Base-by-base conservation (phyloP, 2,329 filamentous ascomycete genomes). In the Aureobasidium lini region DNA sequence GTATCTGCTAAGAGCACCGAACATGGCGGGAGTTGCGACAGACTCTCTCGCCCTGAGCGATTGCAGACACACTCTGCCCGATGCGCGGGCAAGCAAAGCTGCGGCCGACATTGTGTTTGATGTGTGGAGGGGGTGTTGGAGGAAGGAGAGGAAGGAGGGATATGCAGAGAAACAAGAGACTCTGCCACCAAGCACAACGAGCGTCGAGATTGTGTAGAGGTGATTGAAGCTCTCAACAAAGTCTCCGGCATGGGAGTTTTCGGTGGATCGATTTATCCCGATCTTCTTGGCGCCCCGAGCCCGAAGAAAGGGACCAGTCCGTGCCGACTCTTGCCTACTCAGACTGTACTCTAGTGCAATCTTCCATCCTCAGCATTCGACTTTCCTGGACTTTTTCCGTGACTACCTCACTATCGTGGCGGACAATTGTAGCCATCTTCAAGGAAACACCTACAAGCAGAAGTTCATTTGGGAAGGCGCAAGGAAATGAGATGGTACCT, bases 1-100 rank as follows among this genome's bases (percentile, higher is more conserved):
- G 76, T 81, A 86, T 73, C 84, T 77, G 66, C 82, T 79, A 66
- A 87, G 78, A 62, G 84, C 83, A 58, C 82, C 80, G 64, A 84
- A 73, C 44, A 80, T 78, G 57, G 82, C 81, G 69, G 73, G 73
- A 67, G 75, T 72, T 67, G 66, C 65, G 60, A 67, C 64, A 57
- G 69, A 68, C 63, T 70, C 65, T 56, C 69, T 69, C 66, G 69
- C 63, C 60, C 67, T 66, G 57, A 70, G 64, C 46, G 64, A 65
- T 46, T 66, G 64, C 66, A 70, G 69, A 68, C 69, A 72, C 65
- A 76, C 70, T 72, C 76, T 74, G 67, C 69, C 68, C 59, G 76
- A 75, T 62, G 73, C 72, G 68, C 77, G 73, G 62, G 75, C 68
- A 62, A 79, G 69, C 64, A 78, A 67, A 54, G 75, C 74, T 62